These are phyloP conservation scores for Phlebopus sp. DNA, from an alignment of 1,284 basidiomycete species.

Conservation along the genomic window DNA sequence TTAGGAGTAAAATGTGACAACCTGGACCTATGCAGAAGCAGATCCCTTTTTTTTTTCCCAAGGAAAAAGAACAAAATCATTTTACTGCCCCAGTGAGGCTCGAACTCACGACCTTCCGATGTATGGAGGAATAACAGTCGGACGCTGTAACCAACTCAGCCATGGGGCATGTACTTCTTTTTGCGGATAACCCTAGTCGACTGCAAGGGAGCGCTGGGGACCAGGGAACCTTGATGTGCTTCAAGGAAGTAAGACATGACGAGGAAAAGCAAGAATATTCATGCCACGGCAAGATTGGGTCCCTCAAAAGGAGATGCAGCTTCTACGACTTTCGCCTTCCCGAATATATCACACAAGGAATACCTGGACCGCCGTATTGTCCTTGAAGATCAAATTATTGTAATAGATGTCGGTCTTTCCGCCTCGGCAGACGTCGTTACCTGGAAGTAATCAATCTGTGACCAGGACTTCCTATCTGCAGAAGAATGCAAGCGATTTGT, in stretches of 20 bases:
- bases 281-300: neutral
- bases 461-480: slow-evolving; percentile 53
- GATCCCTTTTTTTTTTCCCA: neutral
- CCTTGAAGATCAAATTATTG: slow-evolving; percentile 64
- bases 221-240: too few relatives aligned
- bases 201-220: too few relatives aligned
- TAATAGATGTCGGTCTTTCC: slow-evolving; percentile 52
- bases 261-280: neutral
- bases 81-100: slow-evolving; percentile 57
- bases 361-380: slow-evolving; percentile 43
- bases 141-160: slow-evolving; percentile 73
- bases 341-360: slow-evolving; percentile 39
- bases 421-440: neutral
- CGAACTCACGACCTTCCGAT: slow-evolving; percentile 68
- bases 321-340: slow-evolving; percentile 23
- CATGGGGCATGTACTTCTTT: slow-evolving; percentile 48
- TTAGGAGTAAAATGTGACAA: too few relatives aligned
- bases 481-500: slow-evolving; percentile 63
- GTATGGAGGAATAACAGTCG: slow-evolving; percentile 50
- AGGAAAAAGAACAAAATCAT: slow-evolving; percentile 7
- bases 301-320: neutral
- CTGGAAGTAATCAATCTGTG: neutral
- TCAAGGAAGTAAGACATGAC: neutral
- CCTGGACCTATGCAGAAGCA: too few relatives aligned
- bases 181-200: too few relatives aligned